phyloP scores from a whole-genome alignment of 257 asterid species.

The Nicotiana paniculata region DNA sequence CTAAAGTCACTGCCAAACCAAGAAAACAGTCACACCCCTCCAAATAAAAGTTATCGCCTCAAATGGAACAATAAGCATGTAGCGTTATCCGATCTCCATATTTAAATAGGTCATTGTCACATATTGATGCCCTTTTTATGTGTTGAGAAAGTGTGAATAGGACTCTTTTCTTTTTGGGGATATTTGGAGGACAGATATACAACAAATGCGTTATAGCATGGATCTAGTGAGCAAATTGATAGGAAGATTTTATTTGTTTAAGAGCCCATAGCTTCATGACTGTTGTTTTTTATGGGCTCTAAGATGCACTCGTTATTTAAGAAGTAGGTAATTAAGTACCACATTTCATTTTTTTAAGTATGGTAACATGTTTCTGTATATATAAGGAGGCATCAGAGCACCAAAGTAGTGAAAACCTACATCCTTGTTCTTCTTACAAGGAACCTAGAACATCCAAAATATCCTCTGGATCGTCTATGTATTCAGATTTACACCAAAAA shows the following conservation, averaged over 20 bases:
- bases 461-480: too few relatives aligned
- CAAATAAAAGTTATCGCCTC: background rate
- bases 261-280: background rate
- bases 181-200: background rate
- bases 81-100: background rate
- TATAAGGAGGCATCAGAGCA: too few relatives aligned
- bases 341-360: background rate
- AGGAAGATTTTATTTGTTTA: background rate
- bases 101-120: background rate
- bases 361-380: too few relatives aligned
- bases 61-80: background rate
- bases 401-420: too few relatives aligned
- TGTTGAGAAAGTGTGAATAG: background rate
- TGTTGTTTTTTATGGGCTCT: background rate
- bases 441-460: too few relatives aligned
- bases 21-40: background rate
- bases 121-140: background rate
- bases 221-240: background rate
- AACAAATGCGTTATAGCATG: background rate
- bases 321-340: background rate
- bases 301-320: background rate
- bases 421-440: too few relatives aligned
- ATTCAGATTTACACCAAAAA: too few relatives aligned
- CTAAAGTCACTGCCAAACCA: background rate
- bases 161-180: background rate